Evolutionary conservation across 345 rosid species (phyloP), one percentile per base, ranked within the genome.

Genomic region (Camelina neglecta): DNA sequence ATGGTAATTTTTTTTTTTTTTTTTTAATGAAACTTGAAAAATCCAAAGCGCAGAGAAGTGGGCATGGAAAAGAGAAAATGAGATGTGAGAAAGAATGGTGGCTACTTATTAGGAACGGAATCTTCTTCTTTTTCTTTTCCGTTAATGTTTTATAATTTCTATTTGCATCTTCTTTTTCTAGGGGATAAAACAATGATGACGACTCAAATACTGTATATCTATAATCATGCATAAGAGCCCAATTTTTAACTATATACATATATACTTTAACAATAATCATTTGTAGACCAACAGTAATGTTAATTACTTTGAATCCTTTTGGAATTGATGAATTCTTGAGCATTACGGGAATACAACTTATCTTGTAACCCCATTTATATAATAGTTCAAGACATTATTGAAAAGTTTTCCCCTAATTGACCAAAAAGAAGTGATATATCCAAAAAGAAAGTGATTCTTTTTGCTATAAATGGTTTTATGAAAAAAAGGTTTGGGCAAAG

Each of bases 111-210:
- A 71, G 50, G 66, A 77, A 72, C 48, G 73, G 73, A 78, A 78
- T 72, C 77, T 78, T 78, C 69, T 78, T 72, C 81, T 78, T 78
- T 78, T 78, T 66, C 69, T 66, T 72, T 78, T 72, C 60, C 42
- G 44, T 51, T 50, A 48, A 41, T 66, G 81, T 78, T 78, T 65
- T 49, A 11, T 69, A 54, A 53, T 36, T 69, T 69, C 64, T 75
- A 76, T 77, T 71, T 77, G 55, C 71, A 55, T 76, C 60, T 69
- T 35, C 10, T 33, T 24, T 48, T 50, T 71, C 11, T 38, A 65
- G 62, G 16, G 29, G 62, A 5, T 77, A 71, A 39, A 50, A 57
- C 67, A 71, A 50, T 58, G 62, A 71, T 71, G 67, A 64, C 67
- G 55, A 71, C 55, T 24, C 45, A 56, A 29, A 60, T 44, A 60